These are phyloP conservation scores for Ettlia oleoabundans DNA, from an alignment of 139 green algal species.

Conservation along the genomic window DNA sequence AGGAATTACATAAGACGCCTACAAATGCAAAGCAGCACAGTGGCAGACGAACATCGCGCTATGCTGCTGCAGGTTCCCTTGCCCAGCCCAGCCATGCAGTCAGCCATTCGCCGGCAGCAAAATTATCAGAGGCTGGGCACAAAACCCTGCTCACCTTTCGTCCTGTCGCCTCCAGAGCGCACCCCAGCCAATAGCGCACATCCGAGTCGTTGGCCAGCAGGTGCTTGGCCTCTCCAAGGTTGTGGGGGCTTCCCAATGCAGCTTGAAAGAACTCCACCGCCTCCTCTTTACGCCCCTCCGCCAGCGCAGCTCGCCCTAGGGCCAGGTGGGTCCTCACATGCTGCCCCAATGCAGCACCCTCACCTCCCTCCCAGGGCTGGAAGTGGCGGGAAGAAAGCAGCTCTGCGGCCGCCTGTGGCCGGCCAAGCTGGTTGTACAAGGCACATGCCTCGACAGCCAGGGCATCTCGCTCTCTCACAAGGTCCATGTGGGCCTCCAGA, in stretches of 20 bases:
- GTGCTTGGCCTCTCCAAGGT: constrained; percentile 18
- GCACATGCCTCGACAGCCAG: constrained; percentile 6
- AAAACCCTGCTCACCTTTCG: background rate
- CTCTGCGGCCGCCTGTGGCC: background rate
- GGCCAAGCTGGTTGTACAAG: constrained; percentile 17
- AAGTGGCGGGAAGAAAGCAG: constrained; percentile 6
- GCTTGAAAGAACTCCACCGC: background rate
- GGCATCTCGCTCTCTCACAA: background rate
- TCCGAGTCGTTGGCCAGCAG: constrained; percentile 22
- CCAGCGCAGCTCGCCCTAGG: background rate
- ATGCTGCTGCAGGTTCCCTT: too few relatives aligned
- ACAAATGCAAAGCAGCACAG: too few relatives aligned
- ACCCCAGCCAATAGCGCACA: constrained; percentile 10
- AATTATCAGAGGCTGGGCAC: background rate
- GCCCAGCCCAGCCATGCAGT: too few relatives aligned
- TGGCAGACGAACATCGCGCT: too few relatives aligned
- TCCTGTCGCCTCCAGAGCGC: background rate
- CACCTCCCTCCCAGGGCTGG: constrained; percentile 27
- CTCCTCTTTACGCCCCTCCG: background rate
- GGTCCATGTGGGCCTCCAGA: background rate
- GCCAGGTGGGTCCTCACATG: constrained; percentile 13
- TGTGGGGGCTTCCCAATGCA: background rate
- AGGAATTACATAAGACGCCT: too few relatives aligned
- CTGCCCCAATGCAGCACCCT: constrained; percentile 12
- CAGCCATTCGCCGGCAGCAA: too few relatives aligned